Conservation (phyloP, 345 rosid genomes). For the Brassica juncea region DNA sequence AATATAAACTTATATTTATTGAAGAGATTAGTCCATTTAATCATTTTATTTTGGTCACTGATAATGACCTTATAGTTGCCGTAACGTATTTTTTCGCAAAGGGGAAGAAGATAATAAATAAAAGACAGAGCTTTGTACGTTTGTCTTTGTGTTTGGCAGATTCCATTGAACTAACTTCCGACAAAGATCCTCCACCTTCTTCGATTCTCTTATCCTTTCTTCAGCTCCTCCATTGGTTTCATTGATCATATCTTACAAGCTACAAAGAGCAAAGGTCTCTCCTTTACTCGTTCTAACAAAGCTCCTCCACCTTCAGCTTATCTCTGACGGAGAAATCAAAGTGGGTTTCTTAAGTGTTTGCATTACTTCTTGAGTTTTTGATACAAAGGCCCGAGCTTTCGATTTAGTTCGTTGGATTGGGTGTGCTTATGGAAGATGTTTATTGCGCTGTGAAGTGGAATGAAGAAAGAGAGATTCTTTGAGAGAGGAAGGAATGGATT, state of each 20-base stretch:
- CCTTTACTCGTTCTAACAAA: neutral
- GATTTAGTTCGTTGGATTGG: conserved; percentile 5
- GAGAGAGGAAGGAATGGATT: conserved; percentile 52
- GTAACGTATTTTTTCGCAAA: conserved; percentile 16
- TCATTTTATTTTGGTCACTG: neutral
- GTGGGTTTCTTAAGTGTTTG: neutral
- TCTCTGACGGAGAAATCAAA: conserved; percentile 27
- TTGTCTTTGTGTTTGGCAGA: conserved; percentile 22
- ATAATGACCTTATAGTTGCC: conserved; percentile 14
- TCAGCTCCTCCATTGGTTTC: conserved; percentile 20
- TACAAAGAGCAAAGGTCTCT: conserved; percentile 8
- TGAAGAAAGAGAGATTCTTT: conserved; percentile 14
- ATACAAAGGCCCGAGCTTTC: conserved; percentile 17
- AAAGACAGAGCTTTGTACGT: conserved; percentile 28
- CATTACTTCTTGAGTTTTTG: neutral
- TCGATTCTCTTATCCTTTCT: conserved; percentile 15
- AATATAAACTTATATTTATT: neutral
- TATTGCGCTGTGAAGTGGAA: conserved; percentile 5
- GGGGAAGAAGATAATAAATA: conserved; percentile 30
- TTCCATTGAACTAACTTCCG: conserved; percentile 33
- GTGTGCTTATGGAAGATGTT: conserved; percentile 23
- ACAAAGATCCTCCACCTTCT: conserved; percentile 34
- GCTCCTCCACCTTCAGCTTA: neutral
- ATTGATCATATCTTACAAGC: conserved; percentile 18
- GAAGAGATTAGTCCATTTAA: neutral